Evolutionary conservation across 2,329 filamentous ascomycete species (phyloP).

Genomic region (Verticillium nubilum): DNA sequence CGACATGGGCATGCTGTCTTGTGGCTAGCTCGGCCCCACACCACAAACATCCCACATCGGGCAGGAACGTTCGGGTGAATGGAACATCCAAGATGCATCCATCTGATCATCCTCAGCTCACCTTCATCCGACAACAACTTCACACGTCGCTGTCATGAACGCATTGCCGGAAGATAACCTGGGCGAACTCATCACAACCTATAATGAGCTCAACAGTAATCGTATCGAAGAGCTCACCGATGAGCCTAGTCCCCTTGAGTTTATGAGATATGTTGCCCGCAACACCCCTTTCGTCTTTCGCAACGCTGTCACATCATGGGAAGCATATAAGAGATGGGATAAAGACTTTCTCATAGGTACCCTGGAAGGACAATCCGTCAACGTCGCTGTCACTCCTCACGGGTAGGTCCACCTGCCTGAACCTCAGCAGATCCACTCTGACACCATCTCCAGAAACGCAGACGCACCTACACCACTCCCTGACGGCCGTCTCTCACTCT

Average conservation of each 20-base stretch:
- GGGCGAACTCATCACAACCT: constrained; percentile 57
- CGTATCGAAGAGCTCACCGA: constrained; percentile 54
- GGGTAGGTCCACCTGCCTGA: constrained; percentile 40
- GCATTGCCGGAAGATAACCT: constrained; percentile 30
- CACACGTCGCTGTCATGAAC: not conserved
- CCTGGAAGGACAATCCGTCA: constrained; percentile 55
- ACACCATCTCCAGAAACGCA: constrained; percentile 30
- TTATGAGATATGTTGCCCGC: constrained; percentile 68
- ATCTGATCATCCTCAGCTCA: not conserved
- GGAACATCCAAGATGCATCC: not conserved
- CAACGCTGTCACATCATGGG: constrained; percentile 57
- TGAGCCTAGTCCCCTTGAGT: constrained; percentile 70
- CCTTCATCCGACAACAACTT: not conserved
- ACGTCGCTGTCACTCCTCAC: constrained; percentile 71
- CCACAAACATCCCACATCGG: not conserved
- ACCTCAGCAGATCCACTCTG: not conserved
- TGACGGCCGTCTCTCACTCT: constrained; percentile 44
- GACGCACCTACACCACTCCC: constrained; percentile 44
- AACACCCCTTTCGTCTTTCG: constrained; percentile 73
- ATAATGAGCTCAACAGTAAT: constrained; percentile 65
- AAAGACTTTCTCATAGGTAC: constrained; percentile 49
- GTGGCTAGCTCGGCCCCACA: not conserved
- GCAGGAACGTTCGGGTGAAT: too few species aligned
- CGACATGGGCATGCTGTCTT: too few species aligned
- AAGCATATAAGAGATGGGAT: constrained; percentile 58